Conservation (phyloP, 2,329 filamentous ascomycete species). For the Neoarthrinium moseri region DNA sequence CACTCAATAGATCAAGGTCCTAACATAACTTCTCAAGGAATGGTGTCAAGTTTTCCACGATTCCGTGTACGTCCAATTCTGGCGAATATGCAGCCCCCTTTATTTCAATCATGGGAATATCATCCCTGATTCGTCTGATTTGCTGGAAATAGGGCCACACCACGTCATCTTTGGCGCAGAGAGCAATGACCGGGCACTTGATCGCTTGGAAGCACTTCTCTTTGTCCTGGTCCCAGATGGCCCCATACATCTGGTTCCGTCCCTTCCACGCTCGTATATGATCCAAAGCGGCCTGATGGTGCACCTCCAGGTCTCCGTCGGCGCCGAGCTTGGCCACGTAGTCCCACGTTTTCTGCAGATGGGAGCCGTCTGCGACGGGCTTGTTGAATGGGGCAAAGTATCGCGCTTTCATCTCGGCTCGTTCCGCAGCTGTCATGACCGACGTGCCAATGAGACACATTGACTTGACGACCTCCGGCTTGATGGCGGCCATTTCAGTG, state of each 20-base stretch:
- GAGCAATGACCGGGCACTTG: conserved; percentile 8
- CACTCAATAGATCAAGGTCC: background rate
- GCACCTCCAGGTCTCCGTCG: conserved; percentile 8
- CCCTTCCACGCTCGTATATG: conserved; percentile 11
- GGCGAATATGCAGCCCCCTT: conserved; percentile 7
- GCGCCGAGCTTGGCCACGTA: conserved; percentile 9
- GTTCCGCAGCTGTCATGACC: conserved; percentile 8
- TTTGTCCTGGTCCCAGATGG: conserved; percentile 11
- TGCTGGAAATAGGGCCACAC: conserved; percentile 4
- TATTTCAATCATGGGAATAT: background rate
- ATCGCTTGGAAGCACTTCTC: conserved; percentile 5
- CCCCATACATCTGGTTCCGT: conserved; percentile 10
- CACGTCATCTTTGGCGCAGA: conserved; percentile 11
- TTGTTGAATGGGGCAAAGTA: conserved; percentile 9
- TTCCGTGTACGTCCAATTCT: conserved; percentile 1
- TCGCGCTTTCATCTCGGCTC: conserved; percentile 6
- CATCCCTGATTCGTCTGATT: background rate
- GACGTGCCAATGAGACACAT: conserved; percentile 7
- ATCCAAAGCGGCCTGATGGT: conserved; percentile 11
- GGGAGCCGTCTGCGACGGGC: conserved; percentile 10
- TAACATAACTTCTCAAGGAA: background rate
- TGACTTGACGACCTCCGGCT: conserved; percentile 7
- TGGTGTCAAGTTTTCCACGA: background rate
- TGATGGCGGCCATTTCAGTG: conserved; percentile 14
- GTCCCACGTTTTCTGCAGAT: conserved; percentile 12